Conservation (phyloP, 139 green algal species). For the Dunaliella primolecta region DNA sequence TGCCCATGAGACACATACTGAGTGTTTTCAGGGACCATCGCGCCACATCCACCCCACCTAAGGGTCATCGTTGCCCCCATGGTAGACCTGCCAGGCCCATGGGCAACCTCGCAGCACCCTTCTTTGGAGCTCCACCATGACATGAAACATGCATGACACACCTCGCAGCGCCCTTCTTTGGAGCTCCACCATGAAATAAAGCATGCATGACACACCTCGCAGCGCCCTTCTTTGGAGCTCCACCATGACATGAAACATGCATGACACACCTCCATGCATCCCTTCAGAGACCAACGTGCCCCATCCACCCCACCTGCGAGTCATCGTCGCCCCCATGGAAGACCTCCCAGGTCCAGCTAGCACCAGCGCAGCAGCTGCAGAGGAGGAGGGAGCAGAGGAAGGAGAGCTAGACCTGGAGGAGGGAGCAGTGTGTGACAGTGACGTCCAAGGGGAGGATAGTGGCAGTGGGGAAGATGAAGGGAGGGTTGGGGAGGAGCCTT, state of each 20-base stretch:
- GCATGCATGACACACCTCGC: background rate
- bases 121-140: too few species aligned
- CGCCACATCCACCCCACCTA: background rate
- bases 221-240: too few species aligned
- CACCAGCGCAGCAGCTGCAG: slow-evolving; percentile 35
- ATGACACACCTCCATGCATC: background rate
- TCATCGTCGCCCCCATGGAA: slow-evolving; percentile 52
- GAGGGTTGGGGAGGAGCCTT: too few species aligned
- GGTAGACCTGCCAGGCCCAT: too few species aligned
- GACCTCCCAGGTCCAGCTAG: slow-evolving; percentile 33
- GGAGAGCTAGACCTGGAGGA: background rate
- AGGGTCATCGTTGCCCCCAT: background rate
- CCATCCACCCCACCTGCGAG: slow-evolving; percentile 50
- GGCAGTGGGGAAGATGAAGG: too few species aligned
- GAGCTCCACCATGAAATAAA: background rate
- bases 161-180: background rate
- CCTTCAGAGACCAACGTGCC: background rate
- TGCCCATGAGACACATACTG: background rate
- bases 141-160: background rate
- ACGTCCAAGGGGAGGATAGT: too few species aligned
- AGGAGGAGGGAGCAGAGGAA: slow-evolving; percentile 15
- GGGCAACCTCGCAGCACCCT: too few species aligned
- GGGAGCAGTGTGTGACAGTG: too few species aligned
- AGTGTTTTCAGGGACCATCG: background rate
- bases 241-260: too few species aligned